Evolutionary conservation across 75 land plant species (phyloP).

Genomic region (Cupressus sempervirens): DNA sequence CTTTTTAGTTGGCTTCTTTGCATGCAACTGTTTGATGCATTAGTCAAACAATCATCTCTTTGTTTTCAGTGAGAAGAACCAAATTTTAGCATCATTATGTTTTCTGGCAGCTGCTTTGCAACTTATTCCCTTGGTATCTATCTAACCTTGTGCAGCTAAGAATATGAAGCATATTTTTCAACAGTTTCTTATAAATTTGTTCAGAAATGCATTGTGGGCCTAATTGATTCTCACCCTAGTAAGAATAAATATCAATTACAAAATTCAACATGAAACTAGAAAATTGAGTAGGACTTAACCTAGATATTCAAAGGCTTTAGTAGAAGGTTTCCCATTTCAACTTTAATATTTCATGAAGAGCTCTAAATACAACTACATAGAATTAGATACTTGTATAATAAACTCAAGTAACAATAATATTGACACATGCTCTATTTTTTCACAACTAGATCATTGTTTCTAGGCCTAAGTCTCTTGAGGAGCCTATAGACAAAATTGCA

Average conservation of each 20-base stretch:
- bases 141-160: neutral
- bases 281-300: neutral
- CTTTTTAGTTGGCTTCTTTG: neutral
- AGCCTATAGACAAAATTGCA: neutral
- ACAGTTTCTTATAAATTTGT: neutral
- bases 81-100: neutral
- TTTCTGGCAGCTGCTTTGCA: neutral
- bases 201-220: neutral
- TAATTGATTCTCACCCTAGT: neutral
- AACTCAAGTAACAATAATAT: neutral
- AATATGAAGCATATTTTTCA: neutral
- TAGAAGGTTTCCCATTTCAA: neutral
- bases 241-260: neutral
- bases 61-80: neutral
- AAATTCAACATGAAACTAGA: neutral
- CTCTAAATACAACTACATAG: neutral
- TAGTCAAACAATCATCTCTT: neutral
- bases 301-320: neutral
- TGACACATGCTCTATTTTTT: neutral
- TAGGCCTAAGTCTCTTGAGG: neutral
- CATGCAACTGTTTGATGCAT: neutral
- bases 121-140: neutral
- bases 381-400: neutral
- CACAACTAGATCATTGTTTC: neutral
- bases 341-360: neutral